Evolutionary conservation across 2,329 filamentous ascomycete species (phyloP), one percentile per base, ranked within the genome.

Genomic region (Fusarium anthophilum): DNA sequence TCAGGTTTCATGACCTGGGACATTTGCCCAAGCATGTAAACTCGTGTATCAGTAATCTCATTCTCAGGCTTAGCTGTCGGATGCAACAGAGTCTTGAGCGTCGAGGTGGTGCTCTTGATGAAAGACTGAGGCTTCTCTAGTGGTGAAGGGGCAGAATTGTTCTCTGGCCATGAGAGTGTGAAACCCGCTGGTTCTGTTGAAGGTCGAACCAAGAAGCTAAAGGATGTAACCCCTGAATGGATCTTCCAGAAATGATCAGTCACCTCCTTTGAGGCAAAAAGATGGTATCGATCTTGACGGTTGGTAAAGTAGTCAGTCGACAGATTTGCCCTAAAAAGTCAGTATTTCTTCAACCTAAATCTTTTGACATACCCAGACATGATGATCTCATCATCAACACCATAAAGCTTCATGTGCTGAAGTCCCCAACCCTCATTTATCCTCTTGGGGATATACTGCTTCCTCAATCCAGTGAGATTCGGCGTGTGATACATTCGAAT

Each of bases 361-460:
- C 8, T 5, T 18, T 8, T 2, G 22, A 56, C 57, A 62, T 88
- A 94, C 90, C 95, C 95, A 13, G 95, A 97, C 78, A 99, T 90
- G 74, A 99, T 96, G 66, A 99, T 93, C 82, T 98, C 95, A 79
- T 99, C 95, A 78, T 99, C 96, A 28, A 98, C 86, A 0, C 96
- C 96, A 77, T 99, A 99, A 1, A 99, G 87, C 87, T 99, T 99
- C 96, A 99, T 99, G 80, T 99, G 96, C 81, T 99, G 96, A 70
- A 99, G 84, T 3, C 96, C 96, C 96, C 96, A 99, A 24, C 96
- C 96, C 84, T 99, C 96, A 77, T 99, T 99, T 81, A 99, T 96
- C 26, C 96, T 89, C 80, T 91, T 94, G 1, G 96, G 96, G 5
- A 98, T 90, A 75, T 93, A 86, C 78, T 91, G 91, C 84, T 98